Base-by-base conservation (phyloP, 345 rosid species). In the Populus alba region DNA sequence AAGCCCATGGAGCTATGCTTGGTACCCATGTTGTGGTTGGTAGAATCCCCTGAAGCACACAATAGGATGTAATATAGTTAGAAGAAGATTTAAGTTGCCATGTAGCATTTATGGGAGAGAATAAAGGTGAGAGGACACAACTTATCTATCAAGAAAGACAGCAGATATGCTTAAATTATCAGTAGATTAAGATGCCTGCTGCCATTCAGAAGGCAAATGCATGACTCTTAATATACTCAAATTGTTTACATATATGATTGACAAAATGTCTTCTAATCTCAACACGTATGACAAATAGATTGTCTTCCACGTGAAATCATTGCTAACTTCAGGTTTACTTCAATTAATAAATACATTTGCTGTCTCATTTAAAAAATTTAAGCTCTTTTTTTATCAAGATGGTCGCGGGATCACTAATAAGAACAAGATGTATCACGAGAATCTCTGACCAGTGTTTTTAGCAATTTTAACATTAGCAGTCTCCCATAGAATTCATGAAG, bases 1-100 rank as follows among this genome's bases (percentile, higher is more conserved):
- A 38, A 83, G 70, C 88, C 87, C 1, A 89, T 59, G 71, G 80
- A 78, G 71, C 84, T 85, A 77, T 85, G 77, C 88, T 93, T 93
- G 68, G 89, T 84, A 49, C 83, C 92, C 98, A 95, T 92, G 74
- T 61, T 78, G 66, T 33, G 35, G 59, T 29, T 41, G 55, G 49
- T 72, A 73, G 62, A 77, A 74, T 67, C 37, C 53, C 68, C 73
- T 68, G 77, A 45, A 68, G 38, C 23, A 68, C 37, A 43, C 47
- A 38, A 63, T 25, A 65, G 53, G 77, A 67, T 66, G 68, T 29
- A 72, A 66, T 20, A 8, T 2, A 11, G 20, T 65, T 29, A 62
- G 72, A 70, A 41, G 72, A 59, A 41, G 22, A n/a, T 17, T 22
- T 20, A 17, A 65, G 47, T 57, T 59, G 62, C 23, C 43, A 16